Percentiles rank a stretch among this genome's conserved stretches.
Conservation (phyloP, 2,329 filamentous ascomycete genomes). For the Xylariaceae sp. region DNA sequence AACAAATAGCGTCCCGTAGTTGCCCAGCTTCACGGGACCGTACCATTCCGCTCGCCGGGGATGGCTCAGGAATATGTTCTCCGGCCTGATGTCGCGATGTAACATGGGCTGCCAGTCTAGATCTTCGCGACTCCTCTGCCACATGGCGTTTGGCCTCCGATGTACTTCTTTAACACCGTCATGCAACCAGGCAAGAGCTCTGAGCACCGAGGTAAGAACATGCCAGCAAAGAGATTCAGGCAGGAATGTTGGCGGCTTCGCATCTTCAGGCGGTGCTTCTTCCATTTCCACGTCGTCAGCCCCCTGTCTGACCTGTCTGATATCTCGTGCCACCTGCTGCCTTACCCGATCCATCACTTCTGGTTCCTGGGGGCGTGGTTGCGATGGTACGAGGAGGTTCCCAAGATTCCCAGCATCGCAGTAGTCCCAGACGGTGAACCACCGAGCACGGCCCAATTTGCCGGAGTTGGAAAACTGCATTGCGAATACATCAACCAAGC, state of each 20-base stretch:
- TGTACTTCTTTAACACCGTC: conserved; percentile 37
- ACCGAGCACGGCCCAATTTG: conserved; percentile 10
- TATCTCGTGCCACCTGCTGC: no score
- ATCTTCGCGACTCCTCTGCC: conserved; percentile 25
- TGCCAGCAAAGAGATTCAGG: conserved; percentile 54
- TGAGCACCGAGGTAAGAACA: conserved; percentile 43
- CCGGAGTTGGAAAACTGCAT: conserved; percentile 21
- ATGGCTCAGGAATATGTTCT: conserved; percentile 48
- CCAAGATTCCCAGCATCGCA: conserved; percentile 48
- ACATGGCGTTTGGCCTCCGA: conserved; percentile 10
- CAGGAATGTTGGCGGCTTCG: conserved; percentile 32
- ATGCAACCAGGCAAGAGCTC: conserved; percentile 50
- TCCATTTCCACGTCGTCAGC: conserved; percentile 22
- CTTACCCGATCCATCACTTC: no score
- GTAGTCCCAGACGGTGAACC: conserved; percentile 43
- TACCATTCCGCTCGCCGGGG: conserved; percentile 46
- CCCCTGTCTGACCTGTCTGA: background rate
- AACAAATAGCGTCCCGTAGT: conserved; percentile 39
- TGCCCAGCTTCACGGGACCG: conserved; percentile 50
- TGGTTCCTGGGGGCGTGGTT: background rate
- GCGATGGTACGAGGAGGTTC: conserved; percentile 33
- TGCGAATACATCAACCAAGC: conserved; percentile 36
- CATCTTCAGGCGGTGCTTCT: background rate
- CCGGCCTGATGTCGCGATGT: conserved; percentile 43
- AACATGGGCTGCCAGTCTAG: conserved; percentile 48